Evolutionary conservation across 2,329 filamentous ascomycete genomes (phyloP), one percentile per base, ranked within the genome.

Genomic region (Fusarium sterilihyphosum): DNA sequence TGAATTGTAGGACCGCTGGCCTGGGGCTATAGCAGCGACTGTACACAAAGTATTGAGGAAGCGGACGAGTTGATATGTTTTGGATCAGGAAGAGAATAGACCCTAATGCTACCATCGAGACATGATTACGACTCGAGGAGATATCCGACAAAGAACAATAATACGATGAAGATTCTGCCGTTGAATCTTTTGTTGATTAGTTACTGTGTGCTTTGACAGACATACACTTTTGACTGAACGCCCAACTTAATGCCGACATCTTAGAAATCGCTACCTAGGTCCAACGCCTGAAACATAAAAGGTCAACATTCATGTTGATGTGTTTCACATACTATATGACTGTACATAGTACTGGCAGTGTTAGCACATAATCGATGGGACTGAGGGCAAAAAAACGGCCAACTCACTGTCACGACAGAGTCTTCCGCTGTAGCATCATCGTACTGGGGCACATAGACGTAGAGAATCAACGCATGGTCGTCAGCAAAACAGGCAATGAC

Each of bases 401-500:
- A 40, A 58, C 69, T 43, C 84, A 94, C 93, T 52, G 94, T 96
- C 64, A 96, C 86, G 37, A 95, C 93, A 6, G 92, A 92, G 77
- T 94, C 92, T 31, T 93, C 92, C 2, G 88, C 88, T 5, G 83
- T 81, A 6, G 87, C 87, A 78, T 92, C 91, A 66, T 94, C 93
- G 60, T 92, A 91, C 75, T 91, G 89, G 20, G 92, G 88, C 38
- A 96, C 87, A 77, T 95, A 96, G 6, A 96, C 94, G 79, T 96
- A 96, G 33, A 96, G 85, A 46, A 96, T 94, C 71, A 97, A 82
- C 6, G 94, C 93, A 81, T 95, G 92, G 61, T 94, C 92, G 78
- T 96, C 88, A 44, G 91, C 91, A 82, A 97, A 95, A 80, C 95
- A 98, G 65, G 95, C 96, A 85, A 98, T 96, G 59, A 98, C 96